Evolutionary conservation across 306 rosid species (phyloP), one percentile per base, ranked within the genome.

Genomic region (Vigna unguiculata): DNA sequence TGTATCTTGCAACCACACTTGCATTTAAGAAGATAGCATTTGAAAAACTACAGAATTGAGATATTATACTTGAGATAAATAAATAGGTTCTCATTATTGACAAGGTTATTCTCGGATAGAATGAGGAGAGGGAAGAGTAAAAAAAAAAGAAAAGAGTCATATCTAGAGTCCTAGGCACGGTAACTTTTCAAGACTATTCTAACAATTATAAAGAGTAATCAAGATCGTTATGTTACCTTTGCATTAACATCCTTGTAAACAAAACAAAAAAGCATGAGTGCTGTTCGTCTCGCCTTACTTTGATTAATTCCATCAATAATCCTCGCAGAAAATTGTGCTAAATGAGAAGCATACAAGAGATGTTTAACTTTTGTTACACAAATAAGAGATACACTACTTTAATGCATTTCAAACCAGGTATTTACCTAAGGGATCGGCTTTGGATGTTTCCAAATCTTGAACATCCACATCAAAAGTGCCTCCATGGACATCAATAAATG

Each of bases 251-350:
- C 72, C 86, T 82, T 87, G 85, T 87, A 55, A 14, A 83, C 83
- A 74, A 85, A 77, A 77, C 98, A 93, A 70, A 93, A 90, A 20
- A 93, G 91, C 81, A 82, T 54, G 36, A 93, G 91, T n/a, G 88
- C 98, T 79, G 86, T 87, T 17, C 97, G 96, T 77, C 98, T 90
- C n/a, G 88, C 86, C 17, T 76, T 84, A 17, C 86, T 91, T 86
- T 79, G 92, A 81, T 93, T 93, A 41, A 93, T 93, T 53, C 98
- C 97, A 38, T 93, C 98, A 73, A 91, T 87, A 66, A 93, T 77
- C 83, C 71, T 85, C 1, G 96, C 92, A 4, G 92, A 86, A 47
- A 91, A 85, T 60, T 86, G 91, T 22, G 96, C 98, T 93, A 74
- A 63, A 73, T 52, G 77, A 54, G 72, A 83, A 71, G 81, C 30